Conservation (phyloP, 208 protist genomes). For the Balamuthia mandrillaris region DNA sequence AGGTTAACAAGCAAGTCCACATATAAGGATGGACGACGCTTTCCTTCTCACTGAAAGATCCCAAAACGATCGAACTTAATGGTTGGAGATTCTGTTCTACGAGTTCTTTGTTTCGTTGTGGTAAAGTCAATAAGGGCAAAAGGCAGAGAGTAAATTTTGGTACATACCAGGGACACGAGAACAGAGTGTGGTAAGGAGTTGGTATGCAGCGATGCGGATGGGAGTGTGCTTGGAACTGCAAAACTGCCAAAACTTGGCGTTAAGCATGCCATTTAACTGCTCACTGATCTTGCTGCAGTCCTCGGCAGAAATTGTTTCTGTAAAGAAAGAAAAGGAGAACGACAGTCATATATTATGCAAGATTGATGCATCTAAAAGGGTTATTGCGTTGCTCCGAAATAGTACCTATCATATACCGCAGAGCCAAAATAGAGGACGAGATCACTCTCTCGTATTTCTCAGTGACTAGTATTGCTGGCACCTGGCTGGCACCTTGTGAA, state of each 20-base stretch:
- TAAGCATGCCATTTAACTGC: neutral
- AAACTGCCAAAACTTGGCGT: slow-evolving; percentile 32
- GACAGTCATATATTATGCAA: neutral
- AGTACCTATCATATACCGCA: slow-evolving; percentile 21
- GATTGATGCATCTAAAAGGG: neutral
- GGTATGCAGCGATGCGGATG: slow-evolving; percentile 23
- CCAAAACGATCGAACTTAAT: slow-evolving; percentile 10
- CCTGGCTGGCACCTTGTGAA: no score
- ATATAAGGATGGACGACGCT: slow-evolving; percentile 23
- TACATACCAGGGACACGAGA: neutral
- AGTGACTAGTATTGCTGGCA: neutral
- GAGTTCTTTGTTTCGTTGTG: neutral
- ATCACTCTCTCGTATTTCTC: slow-evolving; percentile 30
- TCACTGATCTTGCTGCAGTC: slow-evolving; percentile 6
- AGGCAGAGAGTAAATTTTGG: neutral
- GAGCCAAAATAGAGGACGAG: slow-evolving; percentile 17
- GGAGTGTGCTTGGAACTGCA: slow-evolving; percentile 16
- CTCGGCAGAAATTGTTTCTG: slow-evolving; percentile 8
- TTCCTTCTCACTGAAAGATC: neutral
- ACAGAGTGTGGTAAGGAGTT: neutral
- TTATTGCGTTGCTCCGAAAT: neutral
- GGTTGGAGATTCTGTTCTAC: neutral
- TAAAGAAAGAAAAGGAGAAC: no score
- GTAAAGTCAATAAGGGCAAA: neutral
- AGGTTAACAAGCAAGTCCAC: slow-evolving; percentile 25